Evolutionary conservation across 2,329 filamentous ascomycete species (phyloP).

Genomic region (Purpureocillium takamizusanense): DNA sequence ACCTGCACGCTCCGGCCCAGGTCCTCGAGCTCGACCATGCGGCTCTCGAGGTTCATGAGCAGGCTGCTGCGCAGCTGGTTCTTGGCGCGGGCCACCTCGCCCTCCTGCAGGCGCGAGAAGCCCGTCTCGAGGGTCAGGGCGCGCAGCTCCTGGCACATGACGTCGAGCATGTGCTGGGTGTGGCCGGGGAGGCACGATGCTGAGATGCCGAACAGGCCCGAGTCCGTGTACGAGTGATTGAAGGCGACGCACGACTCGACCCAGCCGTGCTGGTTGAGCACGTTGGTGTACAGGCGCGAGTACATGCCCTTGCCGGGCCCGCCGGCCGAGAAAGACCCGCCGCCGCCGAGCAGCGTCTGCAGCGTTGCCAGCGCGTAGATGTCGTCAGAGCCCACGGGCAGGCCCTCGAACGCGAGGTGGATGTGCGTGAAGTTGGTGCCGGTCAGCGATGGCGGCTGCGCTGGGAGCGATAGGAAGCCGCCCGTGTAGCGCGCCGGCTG

Average conservation of each 20-base stretch:
- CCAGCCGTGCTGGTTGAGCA: conserved; percentile 96
- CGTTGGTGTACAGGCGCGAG: conserved; percentile 92
- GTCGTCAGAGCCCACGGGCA: conserved; percentile 81
- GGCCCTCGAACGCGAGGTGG: conserved; percentile 89
- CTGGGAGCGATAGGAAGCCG: conserved; percentile 79
- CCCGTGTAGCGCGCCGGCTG: conserved; percentile 79
- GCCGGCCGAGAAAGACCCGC: conserved; percentile 92
- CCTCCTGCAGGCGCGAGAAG: conserved; percentile 59
- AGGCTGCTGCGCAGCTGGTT: conserved; percentile 87
- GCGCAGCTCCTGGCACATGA: conserved; percentile 86
- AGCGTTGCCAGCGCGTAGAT: conserved; percentile 95
- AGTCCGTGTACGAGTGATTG: conserved; percentile 96
- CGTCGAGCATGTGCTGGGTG: conserved; percentile 78
- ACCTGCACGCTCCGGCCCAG: conserved; percentile 91
- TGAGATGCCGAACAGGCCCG: conserved; percentile 88
- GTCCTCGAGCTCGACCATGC: conserved; percentile 97
- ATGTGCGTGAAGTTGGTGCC: conserved; percentile 82
- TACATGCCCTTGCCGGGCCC: conserved; percentile 99
- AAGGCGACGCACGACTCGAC: conserved; percentile 93
- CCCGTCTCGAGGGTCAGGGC: conserved; percentile 68
- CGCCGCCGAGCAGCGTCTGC: conserved; percentile 90
- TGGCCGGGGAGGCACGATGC: conserved; percentile 74
- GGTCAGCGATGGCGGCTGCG: conserved; percentile 70
- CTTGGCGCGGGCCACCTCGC: conserved; percentile 86
- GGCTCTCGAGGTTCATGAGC: conserved; percentile 93